phyloP scores from a whole-genome alignment of 2,329 filamentous ascomycete species.

The Beauveria rudraprayagi region DNA sequence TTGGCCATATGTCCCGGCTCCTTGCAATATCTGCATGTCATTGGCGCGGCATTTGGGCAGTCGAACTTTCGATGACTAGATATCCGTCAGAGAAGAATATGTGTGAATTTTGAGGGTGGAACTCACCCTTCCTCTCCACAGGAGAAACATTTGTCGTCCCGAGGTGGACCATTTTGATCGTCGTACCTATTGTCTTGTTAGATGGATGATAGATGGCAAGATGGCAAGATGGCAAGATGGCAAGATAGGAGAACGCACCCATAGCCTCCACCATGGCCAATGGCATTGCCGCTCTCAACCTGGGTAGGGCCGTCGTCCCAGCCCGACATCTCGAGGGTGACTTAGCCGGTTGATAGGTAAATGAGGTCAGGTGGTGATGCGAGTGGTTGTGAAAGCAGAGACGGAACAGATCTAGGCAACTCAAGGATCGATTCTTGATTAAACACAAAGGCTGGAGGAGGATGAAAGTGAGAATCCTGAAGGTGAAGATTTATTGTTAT shows the following conservation, averaged over 20 bases:
- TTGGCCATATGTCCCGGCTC: slow-evolving; percentile 46
- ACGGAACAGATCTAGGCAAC: too few species aligned
- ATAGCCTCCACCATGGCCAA: background rate
- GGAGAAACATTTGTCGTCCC: slow-evolving; percentile 27
- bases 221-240: background rate
- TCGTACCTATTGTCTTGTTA: slow-evolving; percentile 6
- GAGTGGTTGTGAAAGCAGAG: background rate
- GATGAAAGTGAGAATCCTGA: background rate
- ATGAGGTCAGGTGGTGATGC: background rate
- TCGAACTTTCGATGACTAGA: slow-evolving; percentile 26
- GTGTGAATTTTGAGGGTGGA: background rate
- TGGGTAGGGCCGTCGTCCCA: slow-evolving; percentile 1
- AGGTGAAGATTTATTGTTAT: background rate
- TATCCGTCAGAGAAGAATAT: background rate
- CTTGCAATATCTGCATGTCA: slow-evolving; percentile 38
- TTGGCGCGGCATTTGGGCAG: slow-evolving; percentile 26
- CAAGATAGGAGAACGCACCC: background rate
- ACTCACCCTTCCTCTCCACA: slow-evolving; percentile 30
- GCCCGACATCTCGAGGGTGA: background rate
- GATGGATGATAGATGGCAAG: too few species aligned
- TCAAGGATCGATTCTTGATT: too few species aligned
- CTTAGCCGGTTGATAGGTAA: too few species aligned
- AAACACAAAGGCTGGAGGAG: background rate
- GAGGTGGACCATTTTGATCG: slow-evolving; percentile 12
- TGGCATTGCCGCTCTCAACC: background rate